A percentile compares a stretch with the other conserved stretches of the same genome.
phyloP scores from a whole-genome alignment of 208 protist species.

The Entamoeba histolytica region DNA sequence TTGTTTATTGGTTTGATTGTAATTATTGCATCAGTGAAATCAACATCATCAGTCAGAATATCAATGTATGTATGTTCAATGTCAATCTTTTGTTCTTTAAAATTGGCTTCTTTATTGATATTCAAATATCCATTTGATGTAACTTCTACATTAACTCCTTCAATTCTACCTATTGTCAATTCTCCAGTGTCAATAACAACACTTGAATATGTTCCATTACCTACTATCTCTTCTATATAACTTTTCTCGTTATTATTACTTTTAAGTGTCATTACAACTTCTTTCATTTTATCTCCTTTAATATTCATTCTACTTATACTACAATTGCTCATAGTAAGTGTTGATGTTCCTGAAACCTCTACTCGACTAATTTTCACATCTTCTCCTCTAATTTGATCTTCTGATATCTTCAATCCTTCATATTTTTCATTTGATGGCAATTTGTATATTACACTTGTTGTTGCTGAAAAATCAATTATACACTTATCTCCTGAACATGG shows the following conservation, averaged over 20 bases:
- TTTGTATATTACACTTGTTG: background rate
- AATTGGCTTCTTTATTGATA: background rate
- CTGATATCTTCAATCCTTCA: background rate
- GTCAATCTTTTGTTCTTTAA: background rate
- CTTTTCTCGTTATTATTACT: background rate
- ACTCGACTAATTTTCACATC: background rate
- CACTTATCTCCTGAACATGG: background rate
- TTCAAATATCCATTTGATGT: background rate
- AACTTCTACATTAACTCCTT: background rate
- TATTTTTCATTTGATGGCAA: background rate
- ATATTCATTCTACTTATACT: background rate
- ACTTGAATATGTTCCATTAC: background rate
- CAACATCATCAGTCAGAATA: background rate
- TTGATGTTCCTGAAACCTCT: background rate
- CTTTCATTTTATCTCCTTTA: too few species aligned
- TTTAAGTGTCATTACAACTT: background rate
- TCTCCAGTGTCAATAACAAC: background rate
- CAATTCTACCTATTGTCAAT: background rate
- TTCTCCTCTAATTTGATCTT: background rate
- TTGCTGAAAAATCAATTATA: background rate
- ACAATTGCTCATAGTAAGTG: background rate
- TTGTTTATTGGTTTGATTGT: background rate
- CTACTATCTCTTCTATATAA: background rate
- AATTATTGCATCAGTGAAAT: background rate
- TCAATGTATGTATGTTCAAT: background rate